Base-by-base conservation (phyloP, 1,139 yeast genomes). In the Spathaspora sp. region DNA sequence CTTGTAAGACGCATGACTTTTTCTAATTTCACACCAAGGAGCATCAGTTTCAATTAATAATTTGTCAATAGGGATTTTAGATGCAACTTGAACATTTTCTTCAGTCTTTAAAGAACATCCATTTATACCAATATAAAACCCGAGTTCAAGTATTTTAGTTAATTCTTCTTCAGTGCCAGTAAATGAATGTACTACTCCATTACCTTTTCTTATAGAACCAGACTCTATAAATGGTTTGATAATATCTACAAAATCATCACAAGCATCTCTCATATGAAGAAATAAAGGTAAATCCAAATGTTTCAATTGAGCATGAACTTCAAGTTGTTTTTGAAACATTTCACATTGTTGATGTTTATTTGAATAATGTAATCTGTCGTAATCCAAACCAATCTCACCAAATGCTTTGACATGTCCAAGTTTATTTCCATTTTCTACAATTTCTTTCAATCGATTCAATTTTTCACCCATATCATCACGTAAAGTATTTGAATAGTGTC, bases 21-120 rank as follows among this genome's bases (percentile, higher is more conserved):
- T 87, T 47, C 95, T 75, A 38, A 93, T 81, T 59, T 91, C 98
- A 68, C 99, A 93, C 99, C 99, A 93, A 1, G 99, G 99, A 1
- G 98, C 91, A 67, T 93, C 98, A 0, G 98, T 91, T 63, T 93
- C 99, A 18, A 93, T 78, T 79, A 93, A 68, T 36, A 93, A 65
- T 55, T 74, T 76, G 9, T 83, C 80, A 8, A 81, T 58, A 0
- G 99, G 99, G 9, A 93, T 77, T 33, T 65, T 59, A 38, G 72
- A 68, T 0, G 86, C 89, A 11, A 85, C 91, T 16, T 74, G 72
- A 9, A 91, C 64, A 58, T 88, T 89, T 51, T 86, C 91, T 47
- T 80, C 80, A 0, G 89, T 81, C 59, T 87, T 86, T 51, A 95
- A 74, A 2, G 98, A 90, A 58, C 99, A 93, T 1, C 99, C 99